Evolutionary conservation across 139 green algal genomes (phyloP).

Genomic region (Marvania coccoides): DNA sequence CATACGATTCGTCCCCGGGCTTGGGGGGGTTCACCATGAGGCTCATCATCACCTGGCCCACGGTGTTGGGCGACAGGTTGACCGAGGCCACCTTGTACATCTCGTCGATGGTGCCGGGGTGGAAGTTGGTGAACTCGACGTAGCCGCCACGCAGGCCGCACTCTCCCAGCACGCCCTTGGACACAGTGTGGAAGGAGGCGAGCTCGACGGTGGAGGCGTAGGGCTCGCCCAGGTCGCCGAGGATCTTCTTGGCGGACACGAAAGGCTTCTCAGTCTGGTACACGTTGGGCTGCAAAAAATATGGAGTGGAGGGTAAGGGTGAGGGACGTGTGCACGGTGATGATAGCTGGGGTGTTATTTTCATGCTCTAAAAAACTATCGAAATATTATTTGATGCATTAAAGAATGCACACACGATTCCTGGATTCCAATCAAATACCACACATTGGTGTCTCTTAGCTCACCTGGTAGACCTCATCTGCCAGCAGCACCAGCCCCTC

Average conservation of each 20-base stretch:
- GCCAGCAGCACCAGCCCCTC: constrained; percentile 84
- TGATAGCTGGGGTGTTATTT: too few species aligned
- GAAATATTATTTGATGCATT: too few species aligned
- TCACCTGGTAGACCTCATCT: constrained; percentile 95
- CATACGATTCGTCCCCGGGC: constrained; percentile 53
- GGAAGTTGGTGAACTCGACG: constrained; percentile 83
- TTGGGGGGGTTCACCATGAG: constrained; percentile 86
- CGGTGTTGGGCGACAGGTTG: constrained; percentile 88
- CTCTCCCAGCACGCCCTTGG: constrained; percentile 71
- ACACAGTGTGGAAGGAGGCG: constrained; percentile 75
- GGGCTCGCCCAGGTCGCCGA: constrained; percentile 59
- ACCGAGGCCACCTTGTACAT: constrained; percentile 87
- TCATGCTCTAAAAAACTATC: too few species aligned
- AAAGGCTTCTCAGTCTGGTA: constrained; percentile 75
- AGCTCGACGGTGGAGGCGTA: constrained; percentile 60
- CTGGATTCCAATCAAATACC: too few species aligned
- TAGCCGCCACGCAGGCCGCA: constrained; percentile 82
- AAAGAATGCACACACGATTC: too few species aligned
- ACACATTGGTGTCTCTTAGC: too few species aligned
- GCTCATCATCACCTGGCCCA: constrained; percentile 77
- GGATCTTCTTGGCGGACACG: constrained; percentile 69
- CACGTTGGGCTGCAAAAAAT: constrained; percentile 9
- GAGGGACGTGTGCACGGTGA: too few species aligned
- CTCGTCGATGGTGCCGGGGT: constrained; percentile 56
- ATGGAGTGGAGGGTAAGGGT: too few species aligned